Evolutionary conservation across 768 basidiomycete species (phyloP).

Genomic region (Clitopilus hobsonii): DNA sequence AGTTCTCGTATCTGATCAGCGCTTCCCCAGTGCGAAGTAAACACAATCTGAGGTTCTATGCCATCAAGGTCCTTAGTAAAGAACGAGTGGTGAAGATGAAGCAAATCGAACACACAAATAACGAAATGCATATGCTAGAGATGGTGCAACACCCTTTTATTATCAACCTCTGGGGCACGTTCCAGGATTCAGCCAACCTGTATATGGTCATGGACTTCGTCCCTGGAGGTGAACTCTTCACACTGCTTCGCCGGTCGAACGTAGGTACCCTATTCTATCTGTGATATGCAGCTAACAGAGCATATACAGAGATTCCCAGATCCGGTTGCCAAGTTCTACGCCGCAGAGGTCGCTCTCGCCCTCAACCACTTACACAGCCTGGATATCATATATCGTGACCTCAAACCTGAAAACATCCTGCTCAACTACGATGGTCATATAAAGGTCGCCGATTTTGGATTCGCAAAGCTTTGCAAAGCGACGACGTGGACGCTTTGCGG

Average conservation of each 20-base stretch:
- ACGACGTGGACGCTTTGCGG: conserved; percentile 96
- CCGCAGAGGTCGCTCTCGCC: conserved; percentile 91
- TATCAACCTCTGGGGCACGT: conserved; percentile 93
- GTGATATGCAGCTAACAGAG: conserved; percentile 11
- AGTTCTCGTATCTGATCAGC: conserved; percentile 7
- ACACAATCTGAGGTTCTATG: conserved; percentile 94
- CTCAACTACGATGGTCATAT: conserved; percentile 94
- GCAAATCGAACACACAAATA: conserved; percentile 97
- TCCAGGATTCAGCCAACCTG: conserved; percentile 87
- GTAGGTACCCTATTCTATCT: conserved; percentile 37
- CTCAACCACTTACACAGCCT: conserved; percentile 83
- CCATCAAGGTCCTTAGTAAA: conserved; percentile 92
- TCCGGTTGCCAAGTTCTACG: conserved; percentile 97
- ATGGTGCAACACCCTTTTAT: conserved; percentile 89
- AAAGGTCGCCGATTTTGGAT: conserved; percentile 96
- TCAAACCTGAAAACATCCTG: conserved; percentile 96
- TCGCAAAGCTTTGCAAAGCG: conserved; percentile 84
- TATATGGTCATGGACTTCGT: conserved; percentile 99
- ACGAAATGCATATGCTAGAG: conserved; percentile 84
- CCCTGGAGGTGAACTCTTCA: conserved; percentile 95
- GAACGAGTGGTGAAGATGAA: conserved; percentile 90
- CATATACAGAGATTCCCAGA: conserved; percentile 80
- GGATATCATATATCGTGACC: conserved; percentile 93
- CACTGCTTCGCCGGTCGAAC: conserved; percentile 84
- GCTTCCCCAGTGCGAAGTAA: conserved; percentile 68